phyloP scores from a whole-genome alignment of 345 rosid genomes.

The Geranium brycei region DNA sequence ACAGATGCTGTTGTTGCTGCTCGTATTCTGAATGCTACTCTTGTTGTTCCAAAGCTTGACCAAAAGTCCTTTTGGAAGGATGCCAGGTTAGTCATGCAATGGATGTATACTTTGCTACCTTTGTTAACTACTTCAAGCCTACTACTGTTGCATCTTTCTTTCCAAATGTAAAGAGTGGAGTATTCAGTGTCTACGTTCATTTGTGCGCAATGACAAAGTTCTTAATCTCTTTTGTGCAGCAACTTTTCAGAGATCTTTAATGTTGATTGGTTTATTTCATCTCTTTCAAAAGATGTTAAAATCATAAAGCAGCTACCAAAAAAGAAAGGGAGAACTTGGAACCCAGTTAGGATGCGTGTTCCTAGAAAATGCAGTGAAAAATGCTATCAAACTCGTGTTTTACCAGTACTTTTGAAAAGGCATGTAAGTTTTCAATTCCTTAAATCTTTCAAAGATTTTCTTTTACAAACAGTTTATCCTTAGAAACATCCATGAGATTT shows the following conservation, averaged over 20 bases:
- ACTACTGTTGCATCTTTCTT: not conserved
- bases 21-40: slow-evolving; percentile 86
- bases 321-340: slow-evolving; percentile 53
- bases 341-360: slow-evolving; percentile 62
- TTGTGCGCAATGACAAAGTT: slow-evolving; percentile 4
- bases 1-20: slow-evolving; percentile 99
- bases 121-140: not conserved
- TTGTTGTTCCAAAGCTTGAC: slow-evolving; percentile 90
- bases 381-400: slow-evolving; percentile 70
- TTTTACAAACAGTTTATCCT: not conserved
- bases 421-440: slow-evolving; percentile 74
- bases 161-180: not conserved
- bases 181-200: not conserved
- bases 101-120: not conserved
- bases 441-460: slow-evolving; percentile 5
- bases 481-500: not conserved
- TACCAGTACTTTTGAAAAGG: slow-evolving; percentile 95
- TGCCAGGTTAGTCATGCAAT: slow-evolving; percentile 46
- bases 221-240: slow-evolving; percentile 29
- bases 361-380: slow-evolving; percentile 88
- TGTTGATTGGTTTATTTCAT: slow-evolving; percentile 65
- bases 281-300: slow-evolving; percentile 74
- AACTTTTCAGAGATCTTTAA: slow-evolving; percentile 79
- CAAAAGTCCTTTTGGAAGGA: slow-evolving; percentile 98
- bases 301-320: slow-evolving; percentile 72